A percentile compares a stretch with the other conserved stretches of the same genome.
Evolutionary conservation across 2,329 filamentous ascomycete genomes (phyloP).

Genomic region (Geosmithia morbida): DNA sequence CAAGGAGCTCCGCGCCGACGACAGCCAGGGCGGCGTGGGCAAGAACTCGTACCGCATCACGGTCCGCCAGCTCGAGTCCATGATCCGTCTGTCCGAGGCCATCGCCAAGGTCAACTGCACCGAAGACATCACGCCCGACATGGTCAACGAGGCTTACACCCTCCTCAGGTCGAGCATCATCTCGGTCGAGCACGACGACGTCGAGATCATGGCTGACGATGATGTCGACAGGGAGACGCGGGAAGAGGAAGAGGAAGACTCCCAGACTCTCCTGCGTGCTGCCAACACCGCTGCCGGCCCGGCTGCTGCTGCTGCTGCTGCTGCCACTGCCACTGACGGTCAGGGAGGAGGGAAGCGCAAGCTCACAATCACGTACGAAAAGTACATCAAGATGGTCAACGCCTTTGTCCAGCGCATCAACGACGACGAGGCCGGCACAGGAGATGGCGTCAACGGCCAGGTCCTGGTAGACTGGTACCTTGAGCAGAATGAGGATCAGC

Average conservation of each 20-base stretch:
- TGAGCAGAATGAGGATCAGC: slow-evolving; percentile 74
- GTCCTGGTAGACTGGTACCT: slow-evolving; percentile 80
- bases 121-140: slow-evolving; percentile 68
- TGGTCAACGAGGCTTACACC: slow-evolving; percentile 86
- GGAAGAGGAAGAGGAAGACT: slow-evolving; percentile 21
- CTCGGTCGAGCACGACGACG: slow-evolving; percentile 92
- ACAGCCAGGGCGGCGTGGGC: slow-evolving; percentile 85
- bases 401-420: slow-evolving; percentile 69
- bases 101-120: slow-evolving; percentile 97
- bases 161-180: slow-evolving; percentile 91
- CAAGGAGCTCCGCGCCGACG: slow-evolving; percentile 86
- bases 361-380: slow-evolving; percentile 89
- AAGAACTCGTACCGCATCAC: slow-evolving; percentile 96
- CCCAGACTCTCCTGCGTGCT: slow-evolving; percentile 26
- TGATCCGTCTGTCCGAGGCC: slow-evolving; percentile 93
- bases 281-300: slow-evolving; percentile 29
- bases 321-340: neutral
- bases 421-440: slow-evolving; percentile 60
- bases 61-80: slow-evolving; percentile 84
- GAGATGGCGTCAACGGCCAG: slow-evolving; percentile 76
- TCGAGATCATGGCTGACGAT: slow-evolving; percentile 78
- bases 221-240: slow-evolving; percentile 11
- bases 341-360: slow-evolving; percentile 33
- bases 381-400: slow-evolving; percentile 85
- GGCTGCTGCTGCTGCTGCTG: slow-evolving; percentile 10